Evolutionary conservation across 2,329 filamentous ascomycete species (phyloP).

Genomic region (Zymoseptoria crescenta): DNA sequence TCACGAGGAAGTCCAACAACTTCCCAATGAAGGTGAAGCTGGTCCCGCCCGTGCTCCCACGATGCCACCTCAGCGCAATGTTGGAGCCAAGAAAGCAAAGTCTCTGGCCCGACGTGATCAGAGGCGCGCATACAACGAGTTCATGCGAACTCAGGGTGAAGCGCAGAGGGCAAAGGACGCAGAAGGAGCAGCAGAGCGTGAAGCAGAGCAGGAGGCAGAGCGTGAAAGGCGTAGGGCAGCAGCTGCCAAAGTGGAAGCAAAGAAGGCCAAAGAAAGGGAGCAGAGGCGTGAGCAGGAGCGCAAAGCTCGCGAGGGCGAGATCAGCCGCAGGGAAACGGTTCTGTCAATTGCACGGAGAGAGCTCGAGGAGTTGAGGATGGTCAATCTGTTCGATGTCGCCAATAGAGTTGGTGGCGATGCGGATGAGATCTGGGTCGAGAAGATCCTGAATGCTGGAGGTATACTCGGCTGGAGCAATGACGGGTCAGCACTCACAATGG

Average conservation of each 20-base stretch:
- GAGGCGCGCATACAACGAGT: conserved; percentile 42
- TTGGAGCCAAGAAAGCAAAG: conserved; percentile 45
- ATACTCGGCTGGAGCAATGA: conserved; percentile 27
- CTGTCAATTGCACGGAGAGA: conserved; percentile 28
- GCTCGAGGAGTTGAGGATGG: conserved; percentile 24
- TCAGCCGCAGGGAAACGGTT: conserved; percentile 25
- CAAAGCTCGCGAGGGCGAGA: conserved; percentile 32
- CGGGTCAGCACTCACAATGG: conserved; percentile 27
- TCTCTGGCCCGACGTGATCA: conserved; percentile 40
- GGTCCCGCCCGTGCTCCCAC: conserved; percentile 29
- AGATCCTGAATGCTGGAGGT: conserved; percentile 35
- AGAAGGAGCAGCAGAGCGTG: conserved; percentile 38
- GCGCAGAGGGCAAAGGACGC: conserved; percentile 37
- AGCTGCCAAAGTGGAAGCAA: conserved; percentile 37
- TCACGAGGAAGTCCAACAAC: not conserved
- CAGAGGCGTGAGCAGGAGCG: conserved; percentile 31
- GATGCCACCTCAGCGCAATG: conserved; percentile 18
- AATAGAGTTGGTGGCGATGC: conserved; percentile 34
- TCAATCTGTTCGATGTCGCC: conserved; percentile 36
- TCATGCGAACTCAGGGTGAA: conserved; percentile 42
- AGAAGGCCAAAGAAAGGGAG: conserved; percentile 35
- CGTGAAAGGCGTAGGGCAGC: conserved; percentile 34
- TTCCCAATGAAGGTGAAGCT: conserved; percentile 14
- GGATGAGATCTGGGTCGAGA: conserved; percentile 36
- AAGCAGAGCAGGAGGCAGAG: conserved; percentile 35